Evolutionary conservation across 2,329 filamentous ascomycete genomes (phyloP), one percentile per base, ranked within the genome.

Genomic region (Acarospora socialis): DNA sequence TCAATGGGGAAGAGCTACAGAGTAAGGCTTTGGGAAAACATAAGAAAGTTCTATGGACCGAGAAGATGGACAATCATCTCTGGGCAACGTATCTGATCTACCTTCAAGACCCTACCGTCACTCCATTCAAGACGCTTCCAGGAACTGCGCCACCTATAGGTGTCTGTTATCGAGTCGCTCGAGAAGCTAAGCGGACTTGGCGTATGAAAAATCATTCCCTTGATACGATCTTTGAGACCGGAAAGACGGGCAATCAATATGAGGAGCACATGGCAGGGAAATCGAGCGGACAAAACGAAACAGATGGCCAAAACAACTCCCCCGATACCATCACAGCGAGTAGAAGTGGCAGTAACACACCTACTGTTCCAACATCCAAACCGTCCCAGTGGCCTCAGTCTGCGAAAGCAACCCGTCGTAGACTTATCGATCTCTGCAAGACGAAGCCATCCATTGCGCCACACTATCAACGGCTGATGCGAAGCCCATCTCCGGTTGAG

Each of bases 61-160:
- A 65, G 25, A 70, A 73, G 31, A 76, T 75, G 70, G 73, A 77
- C 46, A 63, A 68, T 34, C 73, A 77, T 46, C 53, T 77, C 19
- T 76, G 73, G 72, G 67, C 71, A 47, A 73, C 69, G 6, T 77
- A 75, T 51, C 68, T 74, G 54, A 60, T 64, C 32, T 76, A 75
- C 47, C 56, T 77, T n/a, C 68, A 73, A 39, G 71, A 77, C 48
- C 73, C 73, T 13, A 71, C 67, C 3, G 64, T 76, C 28, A 77
- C 73, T 1, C 73, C 73, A 0, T 77, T 77, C 60, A 77, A 77
- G 46, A 73, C 70, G 54, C 61, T 75, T 1, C 73, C 72, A 2
- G 72, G 73, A 29, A 71, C 67, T 25, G 61, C 68, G 20, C 73
- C 73, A 21, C 73, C 73, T 7, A 63, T 76, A 31, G 73, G 73